Base-by-base conservation (phyloP, 2,329 filamentous ascomycete species). In the Fusarium sp. region DNA sequence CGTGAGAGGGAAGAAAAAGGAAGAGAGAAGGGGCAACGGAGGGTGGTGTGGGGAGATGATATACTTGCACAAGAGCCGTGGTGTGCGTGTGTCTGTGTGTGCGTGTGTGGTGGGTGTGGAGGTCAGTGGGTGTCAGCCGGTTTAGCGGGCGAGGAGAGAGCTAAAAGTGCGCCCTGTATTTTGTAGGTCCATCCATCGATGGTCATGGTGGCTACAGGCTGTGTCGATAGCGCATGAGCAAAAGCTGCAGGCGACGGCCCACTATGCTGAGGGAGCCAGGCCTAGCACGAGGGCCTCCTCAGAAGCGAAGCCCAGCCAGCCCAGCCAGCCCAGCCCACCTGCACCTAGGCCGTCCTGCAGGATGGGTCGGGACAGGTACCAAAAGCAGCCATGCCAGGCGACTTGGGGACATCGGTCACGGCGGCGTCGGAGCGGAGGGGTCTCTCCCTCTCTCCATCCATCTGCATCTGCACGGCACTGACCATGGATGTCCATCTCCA, bases 1-100 rank as follows among this genome's bases (percentile, higher is more conserved):
- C 88, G 88, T 89, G 86, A 87, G 82, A 86, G 81, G 82, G 81
- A 84, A 73, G 68, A 69, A 74, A 70, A 76, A 71, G 66, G 71
- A 82, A 84, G 81, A 83, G 83, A 85, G 84, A 84, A 81, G 78
- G 84, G 82, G 82, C 82, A 84, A 82, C 80, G 80, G 68, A 80
- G 76, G 75, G 77, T 78, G 80, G 75, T 77, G 77, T 84, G 86
- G 86, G 84, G 85, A 86, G 86, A 78, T 79, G 71, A 74, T 74
- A 80, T 81, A 80, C 63, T 68, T 69, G 39, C 39, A 43, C 24
- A 54, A 18, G 50, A 31, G 50, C 50, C 24, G 50, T 54, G 50
- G 50, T 29, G 50, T n/a, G 48, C 16, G 48, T 39, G 37, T 41
- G 37, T 41, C 18, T 20, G 39, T 10, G 39, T 10, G 9, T 27